Base-by-base conservation (phyloP, 805 yeast species). In the Wickerhamiella occidentalis region DNA sequence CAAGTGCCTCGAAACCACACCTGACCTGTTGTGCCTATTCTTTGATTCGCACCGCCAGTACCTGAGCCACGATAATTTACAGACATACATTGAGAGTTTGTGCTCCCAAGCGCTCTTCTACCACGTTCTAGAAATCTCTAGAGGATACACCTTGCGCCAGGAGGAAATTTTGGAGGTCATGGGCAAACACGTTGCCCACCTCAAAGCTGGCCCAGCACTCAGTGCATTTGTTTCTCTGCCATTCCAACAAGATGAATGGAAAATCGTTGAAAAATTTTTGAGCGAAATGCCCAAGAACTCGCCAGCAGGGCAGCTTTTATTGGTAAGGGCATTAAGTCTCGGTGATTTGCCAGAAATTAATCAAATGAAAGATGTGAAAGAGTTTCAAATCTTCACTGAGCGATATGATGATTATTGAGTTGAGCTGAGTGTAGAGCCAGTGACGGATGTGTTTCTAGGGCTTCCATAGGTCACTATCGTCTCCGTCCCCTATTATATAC, bases 301-400 rank as follows among this genome's bases (percentile, higher is more conserved):
- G 22, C 42, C 51, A 12, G 53, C 53, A 22, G 45, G 35, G 36
- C 33, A 51, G 38, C 18, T 47, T 28, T 28, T 38, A 7, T 44
- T 51, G 30, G 48, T 46, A 9, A 26, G 53, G n/a, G 53, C 53
- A 1, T 23, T 47, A 2, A 50, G 47, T 30, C 33, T 43, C n/a
- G 53, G 53, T 38, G 53, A 51, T 25, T 40, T 43, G 40, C 42
- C 41, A n/a, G 33, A 21, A 11, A 37, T 50, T 23, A 37, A 46
- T 7, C n/a, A 23, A 19, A 5, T 40, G 33, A 50, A 46, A 21
- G 36, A 45, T 13, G 43, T 23, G 3, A 28, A 38, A 5, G 33
- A 22, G 11, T 45, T 35, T 35, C 40, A 19, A 25, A 6, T 45
- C 7, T 25, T 45, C 22, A 45, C 47, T 12, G 11, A 18, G 15